These are phyloP conservation scores for Lophiostoma macrostomum DNA, from an alignment of 495 filamentous ascomycete genomes.

Conservation along the genomic window DNA sequence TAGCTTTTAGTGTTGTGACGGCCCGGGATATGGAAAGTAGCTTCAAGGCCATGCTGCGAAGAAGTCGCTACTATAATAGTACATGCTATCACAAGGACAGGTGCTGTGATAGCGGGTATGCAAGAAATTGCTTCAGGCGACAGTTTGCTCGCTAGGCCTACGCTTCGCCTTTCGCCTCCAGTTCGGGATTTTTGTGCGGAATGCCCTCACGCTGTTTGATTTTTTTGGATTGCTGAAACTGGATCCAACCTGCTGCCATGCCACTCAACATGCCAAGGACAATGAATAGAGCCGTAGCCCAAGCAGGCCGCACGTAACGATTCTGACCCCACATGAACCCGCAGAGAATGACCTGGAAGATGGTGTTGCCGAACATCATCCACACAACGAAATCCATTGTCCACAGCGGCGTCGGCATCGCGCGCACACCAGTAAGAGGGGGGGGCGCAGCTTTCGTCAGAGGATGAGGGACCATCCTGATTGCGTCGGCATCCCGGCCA, in stretches of 20 bases:
- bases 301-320: not conserved
- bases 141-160: too few species aligned
- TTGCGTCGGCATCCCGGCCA: not conserved
- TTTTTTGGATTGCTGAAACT: not conserved
- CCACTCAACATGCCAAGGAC: not conserved
- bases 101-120: too few species aligned
- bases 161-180: too few species aligned
- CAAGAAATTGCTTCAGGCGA: too few species aligned
- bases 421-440: not conserved
- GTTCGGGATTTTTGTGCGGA: not conserved
- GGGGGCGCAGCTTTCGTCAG: not conserved
- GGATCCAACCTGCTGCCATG: not conserved
- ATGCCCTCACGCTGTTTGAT: not conserved
- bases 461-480: not conserved
- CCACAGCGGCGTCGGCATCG: not conserved
- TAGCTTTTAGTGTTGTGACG: too few species aligned
- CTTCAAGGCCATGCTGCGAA: too few species aligned
- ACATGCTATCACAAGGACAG: too few species aligned
- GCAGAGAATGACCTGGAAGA: not conserved
- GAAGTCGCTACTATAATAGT: too few species aligned
- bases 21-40: too few species aligned
- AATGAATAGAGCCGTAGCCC: not conserved
- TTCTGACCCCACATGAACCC: not conserved
- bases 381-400: not conserved
- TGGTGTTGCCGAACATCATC: not conserved